Base-by-base conservation (phyloP, 306 rosid genomes). In the Alnus glutinosa region DNA sequence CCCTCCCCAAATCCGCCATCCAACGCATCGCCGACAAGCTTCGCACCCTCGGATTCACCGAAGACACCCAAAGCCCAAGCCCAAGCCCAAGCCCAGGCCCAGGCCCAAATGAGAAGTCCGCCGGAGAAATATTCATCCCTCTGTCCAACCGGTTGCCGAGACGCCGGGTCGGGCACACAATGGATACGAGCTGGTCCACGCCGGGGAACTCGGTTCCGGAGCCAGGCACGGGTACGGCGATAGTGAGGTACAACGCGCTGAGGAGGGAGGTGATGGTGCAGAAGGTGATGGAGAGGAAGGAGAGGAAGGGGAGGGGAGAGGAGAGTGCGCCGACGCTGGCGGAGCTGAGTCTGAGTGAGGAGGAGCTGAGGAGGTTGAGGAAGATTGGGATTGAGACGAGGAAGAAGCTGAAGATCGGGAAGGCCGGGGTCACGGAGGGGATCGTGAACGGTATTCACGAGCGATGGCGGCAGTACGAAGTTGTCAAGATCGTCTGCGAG, bases 381-480 rank as follows among this genome's bases (percentile, higher is more conserved):
- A 83, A 68, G 15, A 28, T 81, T 2, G 97, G 97, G 73, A 71
- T 89, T 73, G 63, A 55, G 76, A 52, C 85, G 92, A 83, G 64
- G 85, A 89, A 89, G 91, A 94, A 89, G 86, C 18, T 94, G 74
- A 90, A 82, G 73, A 59, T 92, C 66, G 97, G 98, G 68, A 94
- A 94, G 85, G 97, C 97, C 1, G 97, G 98, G 71, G 78, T 94
- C 19, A 94, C 95, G 37, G 97, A 94, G 70, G 98, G 98, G 71
- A 92, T 94, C 50, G 90, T 94, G 42, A 92, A 92, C 73, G 85
- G 97, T 30, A 92, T 94, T 83, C 97, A 94, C 67, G 98, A 94
- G 85, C 89, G 90, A 73, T 92, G 98, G 98, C 80, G 97, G 74
- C 70, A 82, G 0, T 77, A 82, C 0, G 97, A 94, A 82, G 90